Conservation (phyloP, 2,329 filamentous ascomycete species). For the Chalara sp. region DNA sequence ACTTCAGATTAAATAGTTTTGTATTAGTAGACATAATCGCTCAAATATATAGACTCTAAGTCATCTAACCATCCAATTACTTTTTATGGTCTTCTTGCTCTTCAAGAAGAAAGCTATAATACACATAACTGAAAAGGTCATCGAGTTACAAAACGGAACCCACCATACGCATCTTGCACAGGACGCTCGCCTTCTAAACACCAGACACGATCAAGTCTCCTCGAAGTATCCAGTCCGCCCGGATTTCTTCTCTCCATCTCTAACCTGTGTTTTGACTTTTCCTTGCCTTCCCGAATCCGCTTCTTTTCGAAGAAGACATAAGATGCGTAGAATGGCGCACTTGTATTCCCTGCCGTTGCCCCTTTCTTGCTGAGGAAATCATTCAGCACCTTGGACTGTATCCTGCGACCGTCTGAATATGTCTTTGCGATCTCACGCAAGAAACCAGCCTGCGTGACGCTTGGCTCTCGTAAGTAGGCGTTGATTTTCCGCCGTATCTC, state of each 20-base stretch:
- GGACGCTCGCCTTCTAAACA: too few species aligned
- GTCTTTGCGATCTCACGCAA: constrained; percentile 40
- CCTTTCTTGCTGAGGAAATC: constrained; percentile 46
- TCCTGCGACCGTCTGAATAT: constrained; percentile 30
- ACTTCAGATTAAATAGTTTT: too few species aligned
- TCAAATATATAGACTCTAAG: too few species aligned
- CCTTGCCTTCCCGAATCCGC: constrained; percentile 41
- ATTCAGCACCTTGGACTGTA: constrained; percentile 38
- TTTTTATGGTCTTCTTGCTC: too few species aligned
- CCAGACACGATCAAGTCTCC: background rate
- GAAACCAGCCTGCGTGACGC: constrained; percentile 45
- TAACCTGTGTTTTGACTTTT: constrained; percentile 42
- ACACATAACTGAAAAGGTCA: too few species aligned
- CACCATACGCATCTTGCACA: too few species aligned
- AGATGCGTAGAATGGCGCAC: constrained; percentile 42
- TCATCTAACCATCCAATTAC: too few species aligned
- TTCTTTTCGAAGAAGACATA: constrained; percentile 57
- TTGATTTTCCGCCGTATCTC: constrained; percentile 51
- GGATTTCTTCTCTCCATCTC: constrained; percentile 40
- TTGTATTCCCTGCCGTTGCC: constrained; percentile 39
- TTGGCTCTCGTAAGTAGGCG: constrained; percentile 38
- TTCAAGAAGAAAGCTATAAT: too few species aligned
- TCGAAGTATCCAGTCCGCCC: background rate
- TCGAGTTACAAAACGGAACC: too few species aligned
- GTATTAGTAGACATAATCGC: too few species aligned